phyloP scores from a whole-genome alignment of 1,284 basidiomycete genomes.

The Athelia psychrophila region DNA sequence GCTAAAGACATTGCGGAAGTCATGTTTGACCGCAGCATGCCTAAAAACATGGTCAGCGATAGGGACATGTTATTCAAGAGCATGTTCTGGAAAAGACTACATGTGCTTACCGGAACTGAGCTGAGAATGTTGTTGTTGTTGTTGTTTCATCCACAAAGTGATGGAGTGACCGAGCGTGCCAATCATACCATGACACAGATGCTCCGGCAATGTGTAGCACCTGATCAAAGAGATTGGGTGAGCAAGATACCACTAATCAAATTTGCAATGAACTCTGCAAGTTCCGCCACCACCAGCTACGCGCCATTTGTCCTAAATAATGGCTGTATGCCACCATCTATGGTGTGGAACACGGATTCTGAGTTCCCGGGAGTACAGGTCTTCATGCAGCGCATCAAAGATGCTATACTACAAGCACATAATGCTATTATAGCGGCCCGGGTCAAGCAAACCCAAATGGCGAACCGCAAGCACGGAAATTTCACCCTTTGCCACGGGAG shows the following conservation, averaged over 20 bases:
- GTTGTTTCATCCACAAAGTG: constrained; percentile 27
- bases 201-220: constrained; percentile 17
- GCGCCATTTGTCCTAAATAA: constrained; percentile 33
- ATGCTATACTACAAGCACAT: constrained; percentile 20
- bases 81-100: constrained; percentile 8
- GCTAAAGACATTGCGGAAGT: constrained; percentile 19
- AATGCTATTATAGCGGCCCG: constrained; percentile 24
- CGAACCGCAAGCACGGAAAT: constrained; percentile 16
- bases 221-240: constrained; percentile 28
- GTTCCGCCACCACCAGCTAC: constrained; percentile 31
- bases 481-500: constrained; percentile 16
- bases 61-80: constrained; percentile 7
- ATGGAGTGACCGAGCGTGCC: constrained; percentile 14
- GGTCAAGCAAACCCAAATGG: constrained; percentile 24
- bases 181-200: constrained; percentile 22
- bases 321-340: constrained; percentile 25
- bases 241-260: constrained; percentile 15
- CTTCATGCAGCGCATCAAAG: constrained; percentile 21
- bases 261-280: constrained; percentile 16
- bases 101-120: constrained; percentile 11
- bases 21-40: constrained; percentile 15
- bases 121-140: constrained; percentile 24
- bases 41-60: constrained; percentile 8
- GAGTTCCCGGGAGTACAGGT: constrained; percentile 19
- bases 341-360: constrained; percentile 22